Conservation (phyloP, 192 early-diverging fungal genomes). For the Backusella sp. region DNA sequence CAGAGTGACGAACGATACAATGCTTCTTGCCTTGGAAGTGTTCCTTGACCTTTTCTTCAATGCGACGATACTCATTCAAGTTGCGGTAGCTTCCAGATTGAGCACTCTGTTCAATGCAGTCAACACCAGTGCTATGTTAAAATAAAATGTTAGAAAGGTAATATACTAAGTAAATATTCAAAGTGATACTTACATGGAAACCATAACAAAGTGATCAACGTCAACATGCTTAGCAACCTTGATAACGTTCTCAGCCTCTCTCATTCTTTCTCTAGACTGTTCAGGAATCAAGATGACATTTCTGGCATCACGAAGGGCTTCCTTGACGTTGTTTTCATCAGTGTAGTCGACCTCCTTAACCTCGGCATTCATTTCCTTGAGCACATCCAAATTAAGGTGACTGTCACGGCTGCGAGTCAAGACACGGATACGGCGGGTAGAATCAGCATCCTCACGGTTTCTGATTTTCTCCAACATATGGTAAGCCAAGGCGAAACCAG, state of each 20-base stretch:
- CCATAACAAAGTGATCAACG: slow-evolving; percentile 11
- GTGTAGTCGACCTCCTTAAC: slow-evolving; percentile 14
- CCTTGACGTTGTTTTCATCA: background rate
- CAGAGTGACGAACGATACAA: slow-evolving; percentile 8
- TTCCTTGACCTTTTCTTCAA: slow-evolving; percentile 20
- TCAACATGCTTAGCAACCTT: slow-evolving; percentile 2
- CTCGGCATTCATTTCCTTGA: slow-evolving; percentile 13
- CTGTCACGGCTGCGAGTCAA: slow-evolving; percentile 13
- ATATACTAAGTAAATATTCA: background rate
- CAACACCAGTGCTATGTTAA: slow-evolving; percentile 13
- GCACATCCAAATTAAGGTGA: background rate
- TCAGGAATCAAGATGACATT: slow-evolving; percentile 19
- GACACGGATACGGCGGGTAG: slow-evolving; percentile 1
- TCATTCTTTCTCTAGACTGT: background rate
- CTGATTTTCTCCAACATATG: background rate
- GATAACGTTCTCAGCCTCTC: slow-evolving; percentile 20
- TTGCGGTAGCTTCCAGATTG: background rate
- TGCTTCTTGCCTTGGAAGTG: background rate
- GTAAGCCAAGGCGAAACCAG: slow-evolving; percentile 19
- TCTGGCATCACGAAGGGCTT: background rate
- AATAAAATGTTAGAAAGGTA: background rate
- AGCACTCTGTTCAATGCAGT: background rate
- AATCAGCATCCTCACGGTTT: background rate
- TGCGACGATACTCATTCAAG: background rate
- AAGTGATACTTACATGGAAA: slow-evolving; percentile 17